Evolutionary conservation across 371 early-diverging fungal genomes (phyloP).

Genomic region (Mortierella sp.): DNA sequence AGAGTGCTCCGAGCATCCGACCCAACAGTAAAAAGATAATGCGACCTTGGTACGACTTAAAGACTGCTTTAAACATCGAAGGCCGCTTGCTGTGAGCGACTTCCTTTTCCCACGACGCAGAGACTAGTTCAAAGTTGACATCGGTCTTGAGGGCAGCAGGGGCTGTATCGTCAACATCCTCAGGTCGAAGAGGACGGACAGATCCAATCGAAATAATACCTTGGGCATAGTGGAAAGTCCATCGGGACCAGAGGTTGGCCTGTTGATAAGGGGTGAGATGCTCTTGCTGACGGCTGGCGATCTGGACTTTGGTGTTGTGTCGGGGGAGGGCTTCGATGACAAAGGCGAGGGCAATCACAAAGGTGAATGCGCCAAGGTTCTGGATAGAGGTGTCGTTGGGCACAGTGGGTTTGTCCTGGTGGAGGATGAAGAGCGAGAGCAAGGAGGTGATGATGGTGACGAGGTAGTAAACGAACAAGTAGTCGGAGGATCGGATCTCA

Average conservation of each 20-base stretch:
- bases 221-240: constrained; percentile 30
- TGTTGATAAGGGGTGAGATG: constrained; percentile 12
- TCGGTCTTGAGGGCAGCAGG: constrained; percentile 4
- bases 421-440: neutral
- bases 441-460: neutral
- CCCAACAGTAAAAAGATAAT: neutral
- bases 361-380: neutral
- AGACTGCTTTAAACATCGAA: neutral
- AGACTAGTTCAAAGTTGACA: constrained; percentile 5
- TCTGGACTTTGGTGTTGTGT: constrained; percentile 10
- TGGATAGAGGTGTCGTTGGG: neutral
- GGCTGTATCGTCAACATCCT: constrained; percentile 23
- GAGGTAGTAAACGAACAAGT: constrained; percentile 9
- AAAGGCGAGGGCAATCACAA: constrained; percentile 1
- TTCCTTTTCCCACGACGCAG: constrained; percentile 22
- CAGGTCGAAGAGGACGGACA: constrained; percentile 17
- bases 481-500: constrained; percentile 10
- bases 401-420: neutral
- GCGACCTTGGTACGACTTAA: neutral
- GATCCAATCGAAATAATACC: constrained; percentile 19
- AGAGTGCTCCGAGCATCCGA: neutral
- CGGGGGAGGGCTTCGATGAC: constrained; percentile 20
- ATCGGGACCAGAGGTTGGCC: constrained; percentile 39
- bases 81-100: neutral
- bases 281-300: neutral